Percentiles rank a stretch among this genome's conserved stretches.
These are phyloP conservation scores for Prinsepia uniflora DNA, from an alignment of 306 rosid genomes.

Conservation along the genomic window DNA sequence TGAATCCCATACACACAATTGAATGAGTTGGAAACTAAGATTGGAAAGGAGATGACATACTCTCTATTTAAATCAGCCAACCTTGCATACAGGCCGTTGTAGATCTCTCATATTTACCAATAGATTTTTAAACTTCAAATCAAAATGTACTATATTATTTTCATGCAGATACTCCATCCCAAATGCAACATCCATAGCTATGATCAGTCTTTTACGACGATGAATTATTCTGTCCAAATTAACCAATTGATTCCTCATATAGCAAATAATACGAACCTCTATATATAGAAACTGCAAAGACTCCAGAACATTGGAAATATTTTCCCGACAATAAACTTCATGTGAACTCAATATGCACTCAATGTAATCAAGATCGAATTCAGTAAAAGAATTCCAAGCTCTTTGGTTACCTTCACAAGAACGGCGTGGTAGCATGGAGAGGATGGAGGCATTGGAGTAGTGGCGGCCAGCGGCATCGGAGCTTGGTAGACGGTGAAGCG, in stretches of 20 bases:
- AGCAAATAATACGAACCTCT: constrained; percentile 10
- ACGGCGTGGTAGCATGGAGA: too few relatives aligned
- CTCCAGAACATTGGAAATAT: neutral
- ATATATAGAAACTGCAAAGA: constrained; percentile 16
- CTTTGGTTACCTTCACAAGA: too few relatives aligned
- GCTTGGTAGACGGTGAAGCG: too few relatives aligned
- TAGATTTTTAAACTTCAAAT: constrained; percentile 94
- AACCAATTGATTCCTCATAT: constrained; percentile 3
- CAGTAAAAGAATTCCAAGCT: too few relatives aligned
- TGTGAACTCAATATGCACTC: too few relatives aligned
- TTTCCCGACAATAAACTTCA: neutral
- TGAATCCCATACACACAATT: constrained; percentile 21
- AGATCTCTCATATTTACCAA: constrained; percentile 98
- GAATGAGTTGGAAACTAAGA: neutral
- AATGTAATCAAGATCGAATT: too few relatives aligned
- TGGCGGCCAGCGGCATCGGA: too few relatives aligned
- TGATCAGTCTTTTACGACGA: constrained; percentile 96
- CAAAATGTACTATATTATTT: constrained; percentile 95
- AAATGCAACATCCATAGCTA: constrained; percentile 98
- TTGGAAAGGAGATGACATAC: neutral
- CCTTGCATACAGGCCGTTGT: constrained; percentile 98
- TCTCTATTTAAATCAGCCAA: constrained; percentile 23
- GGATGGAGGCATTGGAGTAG: too few relatives aligned
- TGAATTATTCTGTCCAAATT: constrained; percentile 76
- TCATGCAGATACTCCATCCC: constrained; percentile 99